phyloP scores from a whole-genome alignment of 163 green algal genomes.

The Scenedesmus sp. region DNA sequence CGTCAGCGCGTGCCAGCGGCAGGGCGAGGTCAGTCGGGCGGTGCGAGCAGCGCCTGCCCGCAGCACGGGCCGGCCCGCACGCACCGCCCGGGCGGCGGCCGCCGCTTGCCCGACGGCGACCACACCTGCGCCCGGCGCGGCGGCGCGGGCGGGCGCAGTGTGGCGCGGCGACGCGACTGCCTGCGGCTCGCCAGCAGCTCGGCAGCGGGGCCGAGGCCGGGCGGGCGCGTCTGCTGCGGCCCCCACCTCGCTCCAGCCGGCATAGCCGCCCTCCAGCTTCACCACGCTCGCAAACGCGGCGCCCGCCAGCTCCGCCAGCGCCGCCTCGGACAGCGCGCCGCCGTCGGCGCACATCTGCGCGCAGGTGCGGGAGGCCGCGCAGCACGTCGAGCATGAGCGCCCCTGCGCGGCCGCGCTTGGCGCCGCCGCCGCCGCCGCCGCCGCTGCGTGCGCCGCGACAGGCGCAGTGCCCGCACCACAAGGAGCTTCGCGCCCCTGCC shows the following conservation, averaged over 20 bases:
- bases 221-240: not conserved
- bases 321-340: not conserved
- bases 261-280: conserved; percentile 22
- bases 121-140: conserved; percentile 35
- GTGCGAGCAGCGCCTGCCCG: too few species aligned
- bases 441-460: not conserved
- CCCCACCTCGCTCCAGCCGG: conserved; percentile 29
- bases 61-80: not conserved
- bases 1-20: too few species aligned
- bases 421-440: not conserved
- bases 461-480: conserved; percentile 9
- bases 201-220: too few species aligned
- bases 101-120: conserved; percentile 41
- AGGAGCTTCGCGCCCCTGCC: conserved; percentile 15
- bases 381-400: not conserved
- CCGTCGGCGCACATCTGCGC: conserved; percentile 35
- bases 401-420: not conserved
- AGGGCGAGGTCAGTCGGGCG: too few species aligned
- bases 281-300: conserved; percentile 3
- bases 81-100: conserved; percentile 42
- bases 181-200: too few species aligned
- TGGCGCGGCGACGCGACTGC: not conserved
- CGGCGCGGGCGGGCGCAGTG: not conserved
- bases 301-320: conserved; percentile 12
- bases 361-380: not conserved